Conservation (phyloP, 768 basidiomycete species). For the Mycena rosella region DNA sequence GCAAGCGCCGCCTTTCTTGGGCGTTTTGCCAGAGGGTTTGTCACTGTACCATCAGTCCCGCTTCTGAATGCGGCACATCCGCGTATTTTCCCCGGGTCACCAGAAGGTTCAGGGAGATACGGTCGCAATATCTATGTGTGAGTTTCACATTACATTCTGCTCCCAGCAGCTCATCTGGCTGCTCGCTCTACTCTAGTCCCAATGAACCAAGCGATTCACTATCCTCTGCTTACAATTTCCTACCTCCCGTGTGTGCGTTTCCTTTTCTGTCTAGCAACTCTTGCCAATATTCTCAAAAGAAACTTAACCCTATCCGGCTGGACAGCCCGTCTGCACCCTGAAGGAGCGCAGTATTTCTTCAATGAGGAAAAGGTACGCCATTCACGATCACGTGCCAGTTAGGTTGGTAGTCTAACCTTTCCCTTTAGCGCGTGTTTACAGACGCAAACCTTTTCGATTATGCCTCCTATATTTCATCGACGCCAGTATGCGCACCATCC, state of each 20-base stretch:
- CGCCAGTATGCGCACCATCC: slow-evolving; percentile 47
- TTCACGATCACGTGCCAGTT: background rate
- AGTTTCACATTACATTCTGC: background rate
- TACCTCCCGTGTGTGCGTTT: slow-evolving; percentile 11
- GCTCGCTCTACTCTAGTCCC: slow-evolving; percentile 9
- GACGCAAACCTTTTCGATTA: slow-evolving; percentile 65
- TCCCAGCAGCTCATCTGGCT: background rate
- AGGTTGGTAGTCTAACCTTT: background rate
- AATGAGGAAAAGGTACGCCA: slow-evolving; percentile 58
- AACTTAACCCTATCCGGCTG: slow-evolving; percentile 52
- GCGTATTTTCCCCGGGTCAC: slow-evolving; percentile 18
- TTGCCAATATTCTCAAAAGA: background rate
- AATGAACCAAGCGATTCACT: slow-evolving; percentile 13
- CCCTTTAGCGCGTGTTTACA: slow-evolving; percentile 61
- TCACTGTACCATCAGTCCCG: background rate
- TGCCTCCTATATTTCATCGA: slow-evolving; percentile 50
- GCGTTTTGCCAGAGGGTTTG: too few relatives aligned
- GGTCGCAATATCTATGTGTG: slow-evolving; percentile 15
- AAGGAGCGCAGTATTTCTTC: slow-evolving; percentile 72
- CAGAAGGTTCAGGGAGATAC: slow-evolving; percentile 21
- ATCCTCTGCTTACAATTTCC: slow-evolving; percentile 19
- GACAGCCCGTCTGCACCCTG: slow-evolving; percentile 65
- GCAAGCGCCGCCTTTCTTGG: too few relatives aligned
- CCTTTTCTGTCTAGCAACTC: background rate
- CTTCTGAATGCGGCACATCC: slow-evolving; percentile 10